phyloP scores from a whole-genome alignment of 129 eudicot species.

The Lactuca sativa region DNA sequence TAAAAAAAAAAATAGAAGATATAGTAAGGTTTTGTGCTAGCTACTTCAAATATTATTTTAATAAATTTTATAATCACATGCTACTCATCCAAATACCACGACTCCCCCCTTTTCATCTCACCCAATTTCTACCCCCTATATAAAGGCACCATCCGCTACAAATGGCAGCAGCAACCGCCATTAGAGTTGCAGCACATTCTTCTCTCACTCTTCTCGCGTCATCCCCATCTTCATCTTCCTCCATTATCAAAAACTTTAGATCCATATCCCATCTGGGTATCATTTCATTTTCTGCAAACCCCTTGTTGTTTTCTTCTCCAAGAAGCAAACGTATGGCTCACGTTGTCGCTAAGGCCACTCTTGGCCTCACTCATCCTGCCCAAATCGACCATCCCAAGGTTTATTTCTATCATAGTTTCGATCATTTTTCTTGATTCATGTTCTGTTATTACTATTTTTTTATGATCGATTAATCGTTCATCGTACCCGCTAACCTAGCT shows the following conservation, averaged over 20 bases:
- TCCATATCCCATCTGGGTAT: constrained; percentile 28
- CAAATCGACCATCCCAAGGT: constrained; percentile 68
- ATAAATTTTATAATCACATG: too few species aligned
- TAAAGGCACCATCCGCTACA: not conserved
- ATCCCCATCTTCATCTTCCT: constrained; percentile 24
- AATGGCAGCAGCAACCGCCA: constrained; percentile 55
- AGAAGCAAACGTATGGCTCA: constrained; percentile 66
- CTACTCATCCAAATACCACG: not conserved
- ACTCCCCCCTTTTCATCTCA: not conserved
- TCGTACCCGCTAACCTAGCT: not conserved
- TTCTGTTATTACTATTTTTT: not conserved
- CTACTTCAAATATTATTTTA: too few species aligned
- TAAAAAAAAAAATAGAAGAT: too few species aligned
- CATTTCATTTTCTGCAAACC: constrained; percentile 26
- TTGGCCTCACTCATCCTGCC: constrained; percentile 89
- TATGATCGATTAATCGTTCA: constrained; percentile 3
- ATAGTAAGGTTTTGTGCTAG: too few species aligned
- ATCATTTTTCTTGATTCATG: not conserved
- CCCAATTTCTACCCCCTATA: constrained; percentile 21
- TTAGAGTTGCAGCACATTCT: constrained; percentile 37
- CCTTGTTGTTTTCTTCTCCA: constrained; percentile 16
- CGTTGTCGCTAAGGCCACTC: constrained; percentile 62
- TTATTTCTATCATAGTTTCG: not conserved
- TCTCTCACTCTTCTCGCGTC: constrained; percentile 29
- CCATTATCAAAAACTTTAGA: constrained; percentile 35